phyloP scores from a whole-genome alignment of 1,139 yeast species.

The Candida labiduridarum region DNA sequence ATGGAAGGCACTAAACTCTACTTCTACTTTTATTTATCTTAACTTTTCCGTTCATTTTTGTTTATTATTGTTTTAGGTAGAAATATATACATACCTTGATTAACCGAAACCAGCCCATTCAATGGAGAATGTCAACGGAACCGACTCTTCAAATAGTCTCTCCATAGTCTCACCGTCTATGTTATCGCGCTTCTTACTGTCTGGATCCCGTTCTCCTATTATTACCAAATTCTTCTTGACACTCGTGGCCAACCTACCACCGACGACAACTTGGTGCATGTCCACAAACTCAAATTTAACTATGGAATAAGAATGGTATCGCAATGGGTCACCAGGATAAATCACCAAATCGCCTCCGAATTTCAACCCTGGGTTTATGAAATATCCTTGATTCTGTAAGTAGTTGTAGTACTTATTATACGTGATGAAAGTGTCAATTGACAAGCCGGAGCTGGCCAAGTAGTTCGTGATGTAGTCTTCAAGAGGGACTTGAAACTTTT shows the following conservation, averaged over 20 bases:
- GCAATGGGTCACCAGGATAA: neutral
- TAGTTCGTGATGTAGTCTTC: too few relatives aligned
- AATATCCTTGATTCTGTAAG: too few relatives aligned
- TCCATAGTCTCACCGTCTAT: constrained; percentile 13
- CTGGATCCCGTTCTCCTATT: constrained; percentile 25
- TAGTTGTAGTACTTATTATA: too few relatives aligned
- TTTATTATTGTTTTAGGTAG: neutral
- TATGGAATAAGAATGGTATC: constrained; percentile 84
- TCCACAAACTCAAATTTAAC: constrained; percentile 54
- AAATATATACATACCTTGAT: constrained; percentile 4
- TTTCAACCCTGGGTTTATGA: too few relatives aligned
- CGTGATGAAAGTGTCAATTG: too few relatives aligned
- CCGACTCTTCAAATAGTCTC: constrained; percentile 15
- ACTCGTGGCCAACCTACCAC: constrained; percentile 90
- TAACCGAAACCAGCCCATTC: constrained; percentile 87
- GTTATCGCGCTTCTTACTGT: constrained; percentile 26
- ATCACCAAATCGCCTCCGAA: too few relatives aligned
- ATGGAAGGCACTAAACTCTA: neutral
- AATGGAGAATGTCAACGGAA: constrained; percentile 53
- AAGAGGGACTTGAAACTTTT: too few relatives aligned
- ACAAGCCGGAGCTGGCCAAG: too few relatives aligned
- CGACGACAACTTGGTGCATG: constrained; percentile 64
- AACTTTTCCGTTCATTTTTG: neutral
- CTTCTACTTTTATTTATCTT: neutral
- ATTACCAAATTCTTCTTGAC: constrained; percentile 87